Conservation (phyloP, 192 early-diverging fungal genomes). For the Chytriomyces hyalinus region DNA sequence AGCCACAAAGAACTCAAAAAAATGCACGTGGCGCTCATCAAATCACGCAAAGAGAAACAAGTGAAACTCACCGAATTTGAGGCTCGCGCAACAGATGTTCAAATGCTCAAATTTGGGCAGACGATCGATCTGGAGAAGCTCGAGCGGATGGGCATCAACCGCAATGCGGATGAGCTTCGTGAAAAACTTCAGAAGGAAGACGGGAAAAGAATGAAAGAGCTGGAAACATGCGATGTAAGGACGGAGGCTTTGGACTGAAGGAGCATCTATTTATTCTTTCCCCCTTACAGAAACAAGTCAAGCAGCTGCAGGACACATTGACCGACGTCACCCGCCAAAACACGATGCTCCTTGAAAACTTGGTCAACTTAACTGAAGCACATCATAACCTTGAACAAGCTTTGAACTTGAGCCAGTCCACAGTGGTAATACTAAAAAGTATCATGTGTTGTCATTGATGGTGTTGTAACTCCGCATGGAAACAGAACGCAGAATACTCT, state of each 20-base stretch:
- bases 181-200: conserved; percentile 67
- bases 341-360: conserved; percentile 52
- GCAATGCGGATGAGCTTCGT: conserved; percentile 62
- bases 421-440: conserved; percentile 43
- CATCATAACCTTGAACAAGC: conserved; percentile 53
- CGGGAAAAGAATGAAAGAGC: conserved; percentile 50
- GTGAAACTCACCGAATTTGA: conserved; percentile 59
- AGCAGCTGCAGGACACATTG: conserved; percentile 46
- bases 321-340: conserved; percentile 59
- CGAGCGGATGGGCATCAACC: conserved; percentile 66
- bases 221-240: conserved; percentile 52
- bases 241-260: background rate
- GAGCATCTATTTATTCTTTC: no score
- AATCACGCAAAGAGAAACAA: conserved; percentile 64
- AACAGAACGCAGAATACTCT: conserved; percentile 59
- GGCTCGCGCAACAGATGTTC: conserved; percentile 58
- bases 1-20: conserved; percentile 66
- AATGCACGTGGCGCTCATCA: conserved; percentile 62
- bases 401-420: conserved; percentile 54
- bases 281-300: conserved; percentile 42
- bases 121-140: conserved; percentile 68
- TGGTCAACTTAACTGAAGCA: conserved; percentile 54
- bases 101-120: conserved; percentile 72
- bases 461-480: background rate
- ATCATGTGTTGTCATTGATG: background rate